Evolutionary conservation across 208 protist species (phyloP), one percentile per base, ranked within the genome.

Genomic region (Crithidia thermophila): DNA sequence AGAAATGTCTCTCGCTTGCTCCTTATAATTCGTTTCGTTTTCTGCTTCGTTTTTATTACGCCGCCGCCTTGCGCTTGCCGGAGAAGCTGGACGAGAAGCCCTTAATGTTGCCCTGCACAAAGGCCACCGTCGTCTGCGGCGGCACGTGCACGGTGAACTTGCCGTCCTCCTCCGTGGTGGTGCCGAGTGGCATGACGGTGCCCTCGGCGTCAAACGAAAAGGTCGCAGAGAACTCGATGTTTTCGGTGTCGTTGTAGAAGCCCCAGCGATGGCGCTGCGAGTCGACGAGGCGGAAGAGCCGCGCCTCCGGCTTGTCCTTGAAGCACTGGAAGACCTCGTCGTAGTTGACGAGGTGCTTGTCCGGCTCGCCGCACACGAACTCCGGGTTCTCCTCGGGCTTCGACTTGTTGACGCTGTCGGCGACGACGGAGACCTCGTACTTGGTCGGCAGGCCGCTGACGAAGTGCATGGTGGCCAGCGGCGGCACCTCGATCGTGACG

Each of bases 201-300:
- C 65, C 61, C 3, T 70, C 63, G 14, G 53, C 37, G 51, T 72
- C 58, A 25, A 77, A 70, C 34, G 53, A 58, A 23, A 67, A 70
- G 16, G 47, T 61, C 0, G 58, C 61, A 39, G 55, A 59, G 47
- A 65, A 67, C 43, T 61, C 30, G 16, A 65, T 23, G 56, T 67
- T 49, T 4, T 37, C 20, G 9, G 71, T 69, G 62, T 91, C 86
- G 52, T 91, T 91, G 77, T 88, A 91, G 62, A 91, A 91, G 43
- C 60, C 82, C 86, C 86, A 91, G 20, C 56, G 43, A 11, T 50
- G 21, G 23, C 47, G 40, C 42, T 63, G 55, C 11, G 75, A 80
- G 71, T 90, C 75, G 9, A 88, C 76, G 40, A 93, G 71, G 45
- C 87, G 87, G 67, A 84, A 93, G 30, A 93, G 83, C 18, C 85